These are phyloP conservation scores for Ascochyta lentis DNA, from an alignment of 2,329 filamentous ascomycete species.

Conservation along the genomic window DNA sequence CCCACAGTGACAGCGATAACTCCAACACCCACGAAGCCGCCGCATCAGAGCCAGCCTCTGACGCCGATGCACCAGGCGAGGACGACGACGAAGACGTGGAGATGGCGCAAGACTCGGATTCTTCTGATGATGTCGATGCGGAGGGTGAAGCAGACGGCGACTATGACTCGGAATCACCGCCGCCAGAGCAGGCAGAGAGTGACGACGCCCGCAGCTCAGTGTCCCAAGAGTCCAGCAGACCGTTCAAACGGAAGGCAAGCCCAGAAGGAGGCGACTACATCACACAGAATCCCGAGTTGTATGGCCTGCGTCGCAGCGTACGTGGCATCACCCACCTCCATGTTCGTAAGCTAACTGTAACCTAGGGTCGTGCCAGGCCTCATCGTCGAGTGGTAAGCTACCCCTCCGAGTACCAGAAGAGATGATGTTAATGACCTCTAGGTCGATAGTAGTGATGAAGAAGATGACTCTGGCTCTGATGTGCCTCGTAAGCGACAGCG, in stretches of 20 bases:
- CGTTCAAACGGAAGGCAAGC: constrained; percentile 69
- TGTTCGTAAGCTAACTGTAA: constrained; percentile 42
- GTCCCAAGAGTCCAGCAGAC: constrained; percentile 73
- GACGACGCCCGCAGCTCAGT: constrained; percentile 68
- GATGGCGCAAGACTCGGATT: constrained; percentile 54
- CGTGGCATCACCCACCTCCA: constrained; percentile 43
- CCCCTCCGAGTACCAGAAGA: constrained; percentile 16
- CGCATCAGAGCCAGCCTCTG: constrained; percentile 49
- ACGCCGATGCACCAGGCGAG: constrained; percentile 50
- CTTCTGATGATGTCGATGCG: constrained; percentile 58
- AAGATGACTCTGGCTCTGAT: constrained; percentile 73
- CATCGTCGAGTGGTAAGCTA: constrained; percentile 65
- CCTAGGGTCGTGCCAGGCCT: constrained; percentile 65
- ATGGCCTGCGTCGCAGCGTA: constrained; percentile 93
- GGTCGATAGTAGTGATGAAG: constrained; percentile 69
- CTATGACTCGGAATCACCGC: constrained; percentile 72
- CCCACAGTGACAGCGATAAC: constrained; percentile 75
- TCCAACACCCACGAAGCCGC: constrained; percentile 71
- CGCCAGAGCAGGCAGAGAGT: constrained; percentile 49
- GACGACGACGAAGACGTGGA: constrained; percentile 52
- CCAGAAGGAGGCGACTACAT: constrained; percentile 84
- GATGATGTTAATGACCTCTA: constrained; percentile 39
- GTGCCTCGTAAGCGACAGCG: constrained; percentile 69
- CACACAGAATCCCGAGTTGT: constrained; percentile 89
- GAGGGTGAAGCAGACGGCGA: constrained; percentile 67